Percentiles rank a stretch among this genome's conserved stretches.
phyloP scores from a whole-genome alignment of 768 basidiomycete species.

The Auricularia sp. region DNA sequence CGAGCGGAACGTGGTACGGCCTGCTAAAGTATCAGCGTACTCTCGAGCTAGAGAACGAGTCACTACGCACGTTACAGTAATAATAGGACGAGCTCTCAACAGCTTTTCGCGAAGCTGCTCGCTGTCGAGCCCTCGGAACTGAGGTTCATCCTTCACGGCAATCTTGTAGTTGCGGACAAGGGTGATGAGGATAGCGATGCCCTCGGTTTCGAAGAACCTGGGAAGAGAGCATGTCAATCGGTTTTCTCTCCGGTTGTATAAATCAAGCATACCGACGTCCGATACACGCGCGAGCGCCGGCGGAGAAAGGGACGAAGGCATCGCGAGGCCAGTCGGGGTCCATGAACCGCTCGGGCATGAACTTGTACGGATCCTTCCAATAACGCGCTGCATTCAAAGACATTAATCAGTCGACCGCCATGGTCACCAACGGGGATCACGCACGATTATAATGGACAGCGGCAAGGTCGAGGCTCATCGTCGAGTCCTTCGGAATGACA shows the following conservation, averaged over 20 bases:
- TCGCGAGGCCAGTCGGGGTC: conserved; percentile 5
- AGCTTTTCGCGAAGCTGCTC: conserved; percentile 26
- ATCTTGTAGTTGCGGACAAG: conserved; percentile 38
- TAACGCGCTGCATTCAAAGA: conserved; percentile 13
- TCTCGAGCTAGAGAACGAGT: too few species aligned
- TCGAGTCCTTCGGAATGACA: conserved; percentile 1
- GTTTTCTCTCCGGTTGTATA: background rate
- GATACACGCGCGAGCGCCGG: conserved; percentile 1
- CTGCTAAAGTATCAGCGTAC: too few species aligned
- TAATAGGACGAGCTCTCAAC: conserved; percentile 24
- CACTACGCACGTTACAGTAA: conserved; percentile 38
- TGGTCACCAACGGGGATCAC: background rate
- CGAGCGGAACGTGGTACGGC: too few species aligned
- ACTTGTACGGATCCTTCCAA: conserved; percentile 7
- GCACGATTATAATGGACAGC: conserved; percentile 8
- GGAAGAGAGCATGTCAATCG: background rate
- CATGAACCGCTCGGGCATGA: conserved; percentile 7
- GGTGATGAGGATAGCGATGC: conserved; percentile 40
- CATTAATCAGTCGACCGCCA: background rate
- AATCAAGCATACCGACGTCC: background rate
- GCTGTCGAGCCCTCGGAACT: conserved; percentile 37
- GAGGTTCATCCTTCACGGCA: conserved; percentile 20
- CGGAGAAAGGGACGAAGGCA: conserved; percentile 5
- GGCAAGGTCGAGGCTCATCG: background rate
- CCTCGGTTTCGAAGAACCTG: conserved; percentile 41